phyloP scores from a whole-genome alignment of 148 eudicot species.

The Nyssa sinensis region DNA sequence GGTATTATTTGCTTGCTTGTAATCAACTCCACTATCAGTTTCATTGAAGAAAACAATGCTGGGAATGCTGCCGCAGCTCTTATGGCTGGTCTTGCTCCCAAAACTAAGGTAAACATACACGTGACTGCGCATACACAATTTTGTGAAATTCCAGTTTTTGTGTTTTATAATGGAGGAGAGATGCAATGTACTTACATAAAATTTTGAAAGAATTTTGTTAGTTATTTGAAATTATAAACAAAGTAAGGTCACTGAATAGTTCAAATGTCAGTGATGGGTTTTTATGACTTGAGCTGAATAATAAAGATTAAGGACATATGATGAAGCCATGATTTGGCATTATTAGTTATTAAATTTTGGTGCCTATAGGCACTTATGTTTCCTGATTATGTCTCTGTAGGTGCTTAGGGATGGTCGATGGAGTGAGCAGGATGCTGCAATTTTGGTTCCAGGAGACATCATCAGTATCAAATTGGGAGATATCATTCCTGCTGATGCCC shows the following conservation, averaged over 20 bases:
- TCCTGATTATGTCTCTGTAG: conserved; percentile 22
- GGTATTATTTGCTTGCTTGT: conserved; percentile 85
- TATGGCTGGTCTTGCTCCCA: conserved; percentile 99
- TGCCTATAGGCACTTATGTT: conserved; percentile 1
- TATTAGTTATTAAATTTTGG: no score
- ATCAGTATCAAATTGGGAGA: conserved; percentile 91
- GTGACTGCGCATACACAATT: not conserved
- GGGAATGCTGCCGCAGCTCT: conserved; percentile 99
- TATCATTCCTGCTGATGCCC: conserved; percentile 90
- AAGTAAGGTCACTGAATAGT: not conserved
- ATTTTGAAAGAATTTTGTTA: not conserved
- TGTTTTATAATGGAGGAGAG: not conserved
- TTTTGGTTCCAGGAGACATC: conserved; percentile 92
- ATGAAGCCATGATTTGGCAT: not conserved
- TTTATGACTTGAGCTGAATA: not conserved
- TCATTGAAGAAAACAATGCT: conserved; percentile 94
- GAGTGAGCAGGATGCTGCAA: conserved; percentile 83
- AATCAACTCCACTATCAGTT: conserved; percentile 92
- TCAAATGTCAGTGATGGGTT: no score
- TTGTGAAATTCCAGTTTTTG: not conserved
- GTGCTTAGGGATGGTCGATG: conserved; percentile 83
- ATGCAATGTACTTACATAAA: not conserved
- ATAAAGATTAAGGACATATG: not conserved
- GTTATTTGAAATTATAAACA: not conserved
- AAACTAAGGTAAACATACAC: conserved; percentile 63